Evolutionary conservation across 495 filamentous ascomycete species (phyloP), one percentile per base, ranked within the genome.

Genomic region (Neurospora pannonica): DNA sequence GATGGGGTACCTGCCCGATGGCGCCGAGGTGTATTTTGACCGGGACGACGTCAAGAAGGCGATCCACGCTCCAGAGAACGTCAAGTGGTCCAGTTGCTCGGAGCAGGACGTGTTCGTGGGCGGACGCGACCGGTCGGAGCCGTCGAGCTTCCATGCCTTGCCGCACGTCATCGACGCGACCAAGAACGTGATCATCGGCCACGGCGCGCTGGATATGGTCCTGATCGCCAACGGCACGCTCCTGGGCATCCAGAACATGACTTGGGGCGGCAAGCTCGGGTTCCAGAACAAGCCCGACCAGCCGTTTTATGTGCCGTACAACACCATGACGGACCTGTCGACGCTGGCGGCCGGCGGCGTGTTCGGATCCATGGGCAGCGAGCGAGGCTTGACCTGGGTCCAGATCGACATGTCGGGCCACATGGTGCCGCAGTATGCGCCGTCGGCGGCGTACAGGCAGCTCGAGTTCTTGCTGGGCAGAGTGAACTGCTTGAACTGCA

Each of bases 231-330:
- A 94, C 76, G 92, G 92, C 13, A 89, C 90, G 0, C 84, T 96
- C 0, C 82, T 92, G 17, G 89, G 87, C 24, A 91, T 95, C 46
- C 92, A 96, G 77, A 95, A 94, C 79, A 93, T 95, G 92, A 95
- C 92, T 0, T 95, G 91, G 91, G 88, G 89, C 72, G 93, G 93
- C 6, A 78, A 79, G 15, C 88, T 90, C 72, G 93, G 93, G 1
- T 95, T 95, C 83, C 85, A 88, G 54, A 76, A 75, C 15, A 80
- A 83, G 2, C 92, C 92, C 0, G 76, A 78, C 2, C 87, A 88
- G 40, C 86, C 87, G 0, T 87, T 94, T 69, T 91, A 89, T 72
- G 90, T 93, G 0, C 92, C 92, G 0, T 89, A 89, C 71, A 89
- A 89, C 72, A 80, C 82, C 15, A 46, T 77, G 82, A 84, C 72